Evolutionary conservation across 306 rosid genomes (phyloP), one percentile per base, ranked within the genome.

Genomic region (Pueraria montana): DNA sequence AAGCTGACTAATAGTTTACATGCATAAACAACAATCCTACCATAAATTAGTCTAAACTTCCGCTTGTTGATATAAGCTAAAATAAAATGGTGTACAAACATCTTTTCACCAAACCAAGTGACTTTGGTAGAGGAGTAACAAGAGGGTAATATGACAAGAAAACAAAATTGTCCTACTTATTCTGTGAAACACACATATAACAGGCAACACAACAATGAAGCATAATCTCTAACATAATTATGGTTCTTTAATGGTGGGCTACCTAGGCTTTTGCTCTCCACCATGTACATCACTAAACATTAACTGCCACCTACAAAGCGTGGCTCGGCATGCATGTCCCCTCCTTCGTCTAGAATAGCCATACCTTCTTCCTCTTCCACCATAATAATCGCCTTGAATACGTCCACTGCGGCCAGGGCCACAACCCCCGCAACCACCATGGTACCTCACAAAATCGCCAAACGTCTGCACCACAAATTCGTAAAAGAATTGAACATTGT

Each of bases 401-500:
- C 90, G 86, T 56, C 91, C 94, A 8, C 84, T 82, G 17, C 77
- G 89, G 42, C 85, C 34, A 20, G 81, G 78, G 30, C 86, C 88
- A 43, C 89, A 89, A 27, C 90, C 90, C 1, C 92, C 89, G 52
- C 90, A 76, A 24, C 86, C 89, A 46, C 92, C 92, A 43, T 85
- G 86, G 72, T 50, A 76, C 83, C 92, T 87, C 8, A 72, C 0
- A 76, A 85, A 66, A 74, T 87, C 88, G 43, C 90, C 90, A 83
- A 89, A 89, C 0, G 92, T 89, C 89, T 89, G 90, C 83, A 80
- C 50, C 76, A 80, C 45, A 83, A 16, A 82, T 27, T n/a, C 69
- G 42, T 4, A 67, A n/a, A 71, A 42, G 36, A 43, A 53, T 63
- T 85, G 52, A 83, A 38, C 11, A 16, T 10, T 4, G n/a, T 83